Evolutionary conservation across 176 grass and related monocot genomes (phyloP).

Genomic region (Musa itinerans): DNA sequence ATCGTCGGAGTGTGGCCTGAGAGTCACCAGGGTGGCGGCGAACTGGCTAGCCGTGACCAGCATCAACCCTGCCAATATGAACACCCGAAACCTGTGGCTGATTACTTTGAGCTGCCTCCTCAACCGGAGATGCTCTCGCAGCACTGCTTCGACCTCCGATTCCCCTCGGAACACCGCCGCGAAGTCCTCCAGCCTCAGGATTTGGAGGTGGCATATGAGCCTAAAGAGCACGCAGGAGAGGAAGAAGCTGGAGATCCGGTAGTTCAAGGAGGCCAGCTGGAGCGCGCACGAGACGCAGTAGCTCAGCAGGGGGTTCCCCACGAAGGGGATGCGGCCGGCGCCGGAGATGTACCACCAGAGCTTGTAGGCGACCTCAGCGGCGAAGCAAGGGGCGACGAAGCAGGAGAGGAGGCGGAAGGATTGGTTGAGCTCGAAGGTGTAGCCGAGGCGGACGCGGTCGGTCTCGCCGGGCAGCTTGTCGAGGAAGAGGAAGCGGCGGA

Average conservation of each 20-base stretch:
- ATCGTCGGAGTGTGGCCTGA: slow-evolving; percentile 48
- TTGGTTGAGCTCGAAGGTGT: slow-evolving; percentile 44
- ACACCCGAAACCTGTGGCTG: slow-evolving; percentile 73
- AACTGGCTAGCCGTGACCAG: slow-evolving; percentile 86
- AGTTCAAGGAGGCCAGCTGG: slow-evolving; percentile 78
- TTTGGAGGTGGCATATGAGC: slow-evolving; percentile 77
- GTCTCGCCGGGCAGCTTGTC: slow-evolving; percentile 7
- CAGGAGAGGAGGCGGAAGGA: slow-evolving; percentile 54
- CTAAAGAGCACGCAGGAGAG: slow-evolving; percentile 79
- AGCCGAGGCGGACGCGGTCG: background rate
- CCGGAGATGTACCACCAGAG: slow-evolving; percentile 63
- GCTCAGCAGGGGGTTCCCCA: slow-evolving; percentile 34
- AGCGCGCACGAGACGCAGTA: slow-evolving; percentile 39
- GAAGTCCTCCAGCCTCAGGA: slow-evolving; percentile 66
- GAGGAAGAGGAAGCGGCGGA: slow-evolving; percentile 23
- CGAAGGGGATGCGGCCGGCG: slow-evolving; percentile 23
- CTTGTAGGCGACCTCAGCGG: slow-evolving; percentile 76
- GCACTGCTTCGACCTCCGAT: slow-evolving; percentile 35
- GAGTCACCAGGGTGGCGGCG: slow-evolving; percentile 61
- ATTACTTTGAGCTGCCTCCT: slow-evolving; percentile 82
- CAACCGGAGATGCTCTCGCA: slow-evolving; percentile 73
- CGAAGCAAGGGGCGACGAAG: slow-evolving; percentile 68
- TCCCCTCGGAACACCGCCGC: slow-evolving; percentile 46
- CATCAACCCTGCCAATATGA: slow-evolving; percentile 36
- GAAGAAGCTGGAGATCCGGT: slow-evolving; percentile 73